Base-by-base conservation (phyloP, 352 stramenopile genomes). In the Phytophthora pluvialis region DNA sequence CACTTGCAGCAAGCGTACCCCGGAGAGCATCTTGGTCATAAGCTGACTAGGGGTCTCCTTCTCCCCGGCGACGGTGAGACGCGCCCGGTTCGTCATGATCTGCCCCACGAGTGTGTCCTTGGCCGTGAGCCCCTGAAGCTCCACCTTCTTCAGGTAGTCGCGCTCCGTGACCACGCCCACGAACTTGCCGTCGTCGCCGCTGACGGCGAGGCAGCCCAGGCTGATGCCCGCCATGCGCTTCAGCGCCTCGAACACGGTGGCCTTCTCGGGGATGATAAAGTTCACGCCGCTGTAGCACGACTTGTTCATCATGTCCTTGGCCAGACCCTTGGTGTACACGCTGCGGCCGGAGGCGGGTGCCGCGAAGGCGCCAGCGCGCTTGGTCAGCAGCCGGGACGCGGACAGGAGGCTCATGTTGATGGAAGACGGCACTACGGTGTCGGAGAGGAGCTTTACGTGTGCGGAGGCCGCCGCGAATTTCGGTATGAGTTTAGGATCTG, bases 1-100 rank as follows among this genome's bases (percentile, higher is more conserved):
- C 32, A 42, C 31, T 29, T 28, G 18, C 31, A 54, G 45, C 6
- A 26, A n/a, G 73, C 80, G 25, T 75, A 91, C 83, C 52, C 88
- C 97, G 16, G 83, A 91, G 44, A 99, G 83, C 96, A 99, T 99
- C 83, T 98, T 98, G 52, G 82, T 84, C 94, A 99, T 98, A 67
- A 97, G 95, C 32, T 89, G 75, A 29, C 90, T 84, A 31, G 97
- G 89, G 4, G 87, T 88, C 73, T 98, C 95, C 36, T 90, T 71
- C 33, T 80, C 82, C 7, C 83, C 82, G 9, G 94, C 96, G 29
- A 95, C 86, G 33, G 98, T 86, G 39, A 98, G 70, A 40, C 98
- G 97, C 26, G 90, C 86, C 45, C 78, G 83, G 58, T 95, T 94
- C 40, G 96, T 99, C 72, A 95, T 95, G 74, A 99, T 98, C 88